Conservation (phyloP, 2,329 filamentous ascomycete species). For the Ophiosphaerella narmari region DNA sequence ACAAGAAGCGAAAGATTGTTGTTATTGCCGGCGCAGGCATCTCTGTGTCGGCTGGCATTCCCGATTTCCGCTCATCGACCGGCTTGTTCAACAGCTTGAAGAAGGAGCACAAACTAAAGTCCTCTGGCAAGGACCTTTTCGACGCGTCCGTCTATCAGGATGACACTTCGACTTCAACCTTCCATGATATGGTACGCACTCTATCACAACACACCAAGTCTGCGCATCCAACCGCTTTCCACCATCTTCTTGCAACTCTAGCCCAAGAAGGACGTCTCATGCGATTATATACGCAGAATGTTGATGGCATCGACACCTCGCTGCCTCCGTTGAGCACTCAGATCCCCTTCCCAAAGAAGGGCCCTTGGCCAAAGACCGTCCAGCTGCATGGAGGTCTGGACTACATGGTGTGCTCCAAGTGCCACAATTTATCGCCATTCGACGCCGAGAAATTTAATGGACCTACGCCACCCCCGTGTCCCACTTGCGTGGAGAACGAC, state of each 20-base stretch:
- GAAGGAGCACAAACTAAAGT: constrained; percentile 86
- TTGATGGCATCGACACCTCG: constrained; percentile 89
- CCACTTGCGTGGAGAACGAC: constrained; percentile 74
- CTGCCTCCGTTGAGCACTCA: constrained; percentile 78
- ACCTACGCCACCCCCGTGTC: constrained; percentile 79
- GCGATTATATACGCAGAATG: constrained; percentile 94
- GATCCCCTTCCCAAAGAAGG: constrained; percentile 81
- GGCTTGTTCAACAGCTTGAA: constrained; percentile 87
- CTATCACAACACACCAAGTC: constrained; percentile 77
- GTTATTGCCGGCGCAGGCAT: constrained; percentile 96
- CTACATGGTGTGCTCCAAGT: constrained; percentile 98
- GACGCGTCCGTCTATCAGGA: constrained; percentile 98
- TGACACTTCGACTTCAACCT: constrained; percentile 82
- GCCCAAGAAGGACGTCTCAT: constrained; percentile 84
- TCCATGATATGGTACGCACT: constrained; percentile 94
- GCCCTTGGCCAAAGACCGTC: constrained; percentile 89
- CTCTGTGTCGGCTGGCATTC: constrained; percentile 94
- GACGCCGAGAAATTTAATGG: constrained; percentile 80
- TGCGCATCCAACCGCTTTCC: constrained; percentile 84
- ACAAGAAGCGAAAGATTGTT: constrained; percentile 93
- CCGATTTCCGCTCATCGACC: constrained; percentile 90
- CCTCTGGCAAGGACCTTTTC: constrained; percentile 93
- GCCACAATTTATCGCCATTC: constrained; percentile 75
- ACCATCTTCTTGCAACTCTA: constrained; percentile 89
- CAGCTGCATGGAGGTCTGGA: constrained; percentile 92